Percentiles rank a stretch among this genome's conserved stretches.
Conservation (phyloP, 2,329 filamentous ascomycete genomes). For the Cladophialophora yegresii region DNA sequence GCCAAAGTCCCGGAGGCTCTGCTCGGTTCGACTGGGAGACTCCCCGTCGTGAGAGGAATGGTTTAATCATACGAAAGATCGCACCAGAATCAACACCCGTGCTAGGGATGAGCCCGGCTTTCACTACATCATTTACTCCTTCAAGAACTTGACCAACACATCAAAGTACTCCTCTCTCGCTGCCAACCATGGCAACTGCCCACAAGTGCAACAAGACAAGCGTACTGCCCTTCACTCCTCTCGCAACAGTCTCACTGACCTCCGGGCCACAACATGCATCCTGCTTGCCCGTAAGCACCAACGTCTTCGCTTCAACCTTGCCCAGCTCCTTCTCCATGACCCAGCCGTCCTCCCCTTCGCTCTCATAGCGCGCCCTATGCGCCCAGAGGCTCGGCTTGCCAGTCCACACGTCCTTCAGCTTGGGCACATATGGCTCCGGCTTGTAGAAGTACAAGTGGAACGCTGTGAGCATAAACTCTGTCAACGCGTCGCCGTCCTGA, state of each 20-base stretch:
- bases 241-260: conserved; percentile 31
- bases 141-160: conserved; percentile 19
- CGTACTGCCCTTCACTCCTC: conserved; percentile 25
- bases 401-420: conserved; percentile 16
- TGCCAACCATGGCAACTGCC: conserved; percentile 40
- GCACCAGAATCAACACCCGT: background rate
- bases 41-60: too few species aligned
- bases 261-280: conserved; percentile 36
- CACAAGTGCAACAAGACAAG: conserved; percentile 35
- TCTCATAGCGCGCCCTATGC: conserved; percentile 23
- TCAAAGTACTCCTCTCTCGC: conserved; percentile 27
- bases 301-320: conserved; percentile 35
- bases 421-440: conserved; percentile 25
- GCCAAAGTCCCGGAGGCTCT: background rate
- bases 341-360: conserved; percentile 32
- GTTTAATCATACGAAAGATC: background rate
- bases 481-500: conserved; percentile 32
- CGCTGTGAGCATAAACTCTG: conserved; percentile 24
- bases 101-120: background rate
- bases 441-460: conserved; percentile 38
- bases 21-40: background rate
- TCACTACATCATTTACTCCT: conserved; percentile 1
- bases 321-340: conserved; percentile 16
- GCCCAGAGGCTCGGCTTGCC: conserved; percentile 13
- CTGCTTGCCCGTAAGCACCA: conserved; percentile 37